Evolutionary conservation across 441 rosid species (phyloP).

Genomic region (Corymbia citriodora): DNA sequence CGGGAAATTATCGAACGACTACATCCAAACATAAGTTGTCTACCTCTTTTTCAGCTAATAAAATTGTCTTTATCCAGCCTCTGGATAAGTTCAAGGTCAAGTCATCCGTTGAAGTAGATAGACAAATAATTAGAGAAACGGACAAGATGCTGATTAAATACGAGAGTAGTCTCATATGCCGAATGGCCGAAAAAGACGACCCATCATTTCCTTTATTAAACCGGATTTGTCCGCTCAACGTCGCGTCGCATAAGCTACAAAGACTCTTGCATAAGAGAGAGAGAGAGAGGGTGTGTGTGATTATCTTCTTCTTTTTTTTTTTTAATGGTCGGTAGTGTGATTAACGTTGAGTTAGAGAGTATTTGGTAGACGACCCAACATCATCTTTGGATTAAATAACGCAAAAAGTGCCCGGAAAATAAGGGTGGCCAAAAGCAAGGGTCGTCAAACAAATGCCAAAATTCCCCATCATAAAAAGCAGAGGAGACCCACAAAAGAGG

Average conservation of each 20-base stretch:
- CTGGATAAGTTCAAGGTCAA: background rate
- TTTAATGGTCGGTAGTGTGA: background rate
- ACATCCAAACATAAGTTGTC: background rate
- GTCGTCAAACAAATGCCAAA: background rate
- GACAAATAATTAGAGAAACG: background rate
- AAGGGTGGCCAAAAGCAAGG: background rate
- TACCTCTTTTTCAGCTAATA: background rate
- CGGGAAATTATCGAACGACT: background rate
- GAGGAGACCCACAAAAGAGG: background rate
- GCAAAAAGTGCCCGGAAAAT: background rate
- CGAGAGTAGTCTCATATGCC: background rate
- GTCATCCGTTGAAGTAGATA: background rate
- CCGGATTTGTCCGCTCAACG: background rate
- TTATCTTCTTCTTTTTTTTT: too few relatives aligned
- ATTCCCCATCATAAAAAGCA: background rate
- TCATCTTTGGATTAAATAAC: background rate
- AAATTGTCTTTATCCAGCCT: background rate
- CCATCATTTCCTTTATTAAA: background rate
- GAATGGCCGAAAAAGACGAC: background rate
- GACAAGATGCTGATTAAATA: background rate
- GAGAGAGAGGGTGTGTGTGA: background rate
- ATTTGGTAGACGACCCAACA: background rate
- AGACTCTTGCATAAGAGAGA: background rate
- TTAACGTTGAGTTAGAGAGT: background rate
- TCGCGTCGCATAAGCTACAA: background rate